Evolutionary conservation across 805 yeast genomes (phyloP), one percentile per base, ranked within the genome.

Genomic region (Kazachstania bromeliacearum): DNA sequence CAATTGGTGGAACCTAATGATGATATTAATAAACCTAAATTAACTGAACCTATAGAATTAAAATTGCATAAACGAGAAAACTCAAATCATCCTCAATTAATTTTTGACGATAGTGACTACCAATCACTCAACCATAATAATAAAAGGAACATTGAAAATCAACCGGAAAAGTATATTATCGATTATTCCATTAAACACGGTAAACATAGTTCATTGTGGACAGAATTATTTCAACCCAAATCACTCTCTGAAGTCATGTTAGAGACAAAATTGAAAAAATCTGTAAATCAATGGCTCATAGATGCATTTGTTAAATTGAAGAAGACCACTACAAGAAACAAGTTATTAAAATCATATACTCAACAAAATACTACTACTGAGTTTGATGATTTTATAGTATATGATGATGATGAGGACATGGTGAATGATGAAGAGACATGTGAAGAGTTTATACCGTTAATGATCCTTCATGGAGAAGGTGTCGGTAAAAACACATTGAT

Each of bases 401-500:
- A 52, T 28, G 66, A 60, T 27, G 37, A 36, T 4, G 38, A 36
- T 8, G 41, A 36, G 4, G 37, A 33, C 3, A 22, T 13, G 12
- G 22, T 16, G 16, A 19, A 24, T 14, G 32, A 17, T 9, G 32
- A 38, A 6, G 38, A 36, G 7, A 37, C 18, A 5, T 13, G 33
- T 17, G 57, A 52, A 20, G 61, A 59, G 0, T 77, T 70, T 50
- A 70, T 76, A 1, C 89, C 92, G 0, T 51, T 82, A 3, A 57
- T 81, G 52, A 72, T 84, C 9, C 48, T 85, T 3, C 63, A 68
- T 38, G 98, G 98, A 0, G 52, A 67, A 0, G 94, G 95, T 0
- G 66, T 74, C 8, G 94, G 96, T 2, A 89, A 89, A 53, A 79
- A 92, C 0, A 68, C 85, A 0, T 59, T 87, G 0, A 66, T 89